Base-by-base conservation (phyloP, 1,139 yeast genomes). In the Suhomyces wounanorum region DNA sequence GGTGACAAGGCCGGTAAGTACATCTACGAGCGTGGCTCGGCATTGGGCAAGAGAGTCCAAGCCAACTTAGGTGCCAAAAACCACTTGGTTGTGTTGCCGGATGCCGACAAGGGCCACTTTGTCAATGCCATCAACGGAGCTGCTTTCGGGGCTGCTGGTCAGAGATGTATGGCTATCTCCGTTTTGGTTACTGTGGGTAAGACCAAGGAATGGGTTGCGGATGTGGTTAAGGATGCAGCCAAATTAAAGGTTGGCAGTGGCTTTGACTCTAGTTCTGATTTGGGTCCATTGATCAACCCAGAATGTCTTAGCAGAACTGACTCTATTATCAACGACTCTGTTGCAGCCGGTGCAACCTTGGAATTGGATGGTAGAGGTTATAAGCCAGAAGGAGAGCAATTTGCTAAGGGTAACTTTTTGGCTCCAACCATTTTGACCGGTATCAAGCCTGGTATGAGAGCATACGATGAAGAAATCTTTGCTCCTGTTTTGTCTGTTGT, bases 71-170 rank as follows among this genome's bases (percentile, higher is more conserved):
- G 91, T 35, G 92, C 92, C 43, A 86, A 86, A 70, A 86, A 86
- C 73, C 92, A 86, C 67, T 82, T 87, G 65, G 82, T 86, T 48
- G 82, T 85, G 31, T 77, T 84, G 57, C 91, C 91, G 8, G 92
- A 86, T 62, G 90, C 92, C 33, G 80, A 84, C 70, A 83, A 82
- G 66, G 68, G 72, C 55, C 87, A 83, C 58, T 83, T 88, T 52
- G 70, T 87, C 57, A 84, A 83, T 64, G 85, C 89, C 26, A 71
- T 86, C 42, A 84, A 77, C 50, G 92, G 92, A 44, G 91, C 94
- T 42, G 89, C 90, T 21, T 87, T 87, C 62, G 94, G 94, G 40
- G 94, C 94, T 53, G 92, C 92, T 35, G 94, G 94, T 53, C 92
- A 86, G 73, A 81, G 94, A 67, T 86, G 94, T 70, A 86, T 87